Conservation (phyloP, 495 filamentous ascomycete species). For the Penicilliopsis zonata region DNA sequence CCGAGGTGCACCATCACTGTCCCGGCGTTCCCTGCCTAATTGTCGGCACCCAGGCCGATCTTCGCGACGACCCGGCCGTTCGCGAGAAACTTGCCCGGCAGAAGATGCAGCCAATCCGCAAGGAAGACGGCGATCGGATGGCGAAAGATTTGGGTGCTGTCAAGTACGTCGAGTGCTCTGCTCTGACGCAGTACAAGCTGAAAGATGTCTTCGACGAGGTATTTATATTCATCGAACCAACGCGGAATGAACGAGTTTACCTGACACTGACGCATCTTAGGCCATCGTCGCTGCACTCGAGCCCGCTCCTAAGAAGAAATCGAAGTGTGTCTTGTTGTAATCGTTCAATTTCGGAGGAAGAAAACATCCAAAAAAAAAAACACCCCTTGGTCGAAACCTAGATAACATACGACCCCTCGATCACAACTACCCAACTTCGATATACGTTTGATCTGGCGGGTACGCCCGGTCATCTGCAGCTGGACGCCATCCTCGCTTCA, state of each 20-base stretch:
- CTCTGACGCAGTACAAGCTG: conserved; percentile 92
- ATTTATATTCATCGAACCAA: conserved; percentile 16
- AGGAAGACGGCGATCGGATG: conserved; percentile 90
- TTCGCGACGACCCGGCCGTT: conserved; percentile 80
- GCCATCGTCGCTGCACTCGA: conserved; percentile 85
- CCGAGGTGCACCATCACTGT: conserved; percentile 96
- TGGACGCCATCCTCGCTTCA: too few relatives aligned
- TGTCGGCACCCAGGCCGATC: conserved; percentile 94
- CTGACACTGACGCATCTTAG: conserved; percentile 28
- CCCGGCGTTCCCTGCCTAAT: conserved; percentile 96
- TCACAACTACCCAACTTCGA: too few relatives aligned
- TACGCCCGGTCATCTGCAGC: too few relatives aligned
- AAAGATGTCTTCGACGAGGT: conserved; percentile 99
- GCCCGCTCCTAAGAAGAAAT: conserved; percentile 64
- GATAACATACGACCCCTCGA: too few relatives aligned
- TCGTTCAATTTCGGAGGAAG: too few relatives aligned
- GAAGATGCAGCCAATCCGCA: conserved; percentile 83
- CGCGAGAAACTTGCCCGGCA: conserved; percentile 88
- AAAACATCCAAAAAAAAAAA: too few relatives aligned
- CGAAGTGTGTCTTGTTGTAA: conserved; percentile 31
- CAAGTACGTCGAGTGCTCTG: conserved; percentile 98
- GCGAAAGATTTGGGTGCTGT: conserved; percentile 92
- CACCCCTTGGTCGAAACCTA: too few relatives aligned
- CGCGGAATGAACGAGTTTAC: too few relatives aligned
- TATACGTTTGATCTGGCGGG: too few relatives aligned